phyloP scores from a whole-genome alignment of 2,329 filamentous ascomycete species.

The Zarea fungicola region DNA sequence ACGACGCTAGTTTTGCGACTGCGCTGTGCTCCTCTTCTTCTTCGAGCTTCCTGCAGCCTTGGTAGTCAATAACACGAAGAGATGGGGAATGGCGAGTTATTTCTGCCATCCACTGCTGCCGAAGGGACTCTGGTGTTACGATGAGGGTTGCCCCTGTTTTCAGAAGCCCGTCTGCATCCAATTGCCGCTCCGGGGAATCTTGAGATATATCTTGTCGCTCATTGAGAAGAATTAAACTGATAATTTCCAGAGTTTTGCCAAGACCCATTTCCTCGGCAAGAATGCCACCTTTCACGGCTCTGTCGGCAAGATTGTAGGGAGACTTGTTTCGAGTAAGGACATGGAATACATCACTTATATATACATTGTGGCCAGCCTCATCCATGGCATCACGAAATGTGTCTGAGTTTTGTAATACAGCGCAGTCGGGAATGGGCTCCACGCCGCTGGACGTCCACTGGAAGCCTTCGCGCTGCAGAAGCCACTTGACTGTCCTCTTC shows the following conservation, averaged over 20 bases:
- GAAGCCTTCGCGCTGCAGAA: conserved; percentile 61
- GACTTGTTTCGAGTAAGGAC: conserved; percentile 46
- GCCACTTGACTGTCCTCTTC: conserved; percentile 63
- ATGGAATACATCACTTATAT: conserved; percentile 60
- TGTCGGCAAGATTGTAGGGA: conserved; percentile 38
- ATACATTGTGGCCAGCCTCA: conserved; percentile 34
- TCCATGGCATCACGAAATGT: conserved; percentile 31
- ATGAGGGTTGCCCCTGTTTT: conserved; percentile 55
- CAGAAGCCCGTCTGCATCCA: conserved; percentile 28
- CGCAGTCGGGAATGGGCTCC: neutral
- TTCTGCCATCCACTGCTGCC: conserved; percentile 58
- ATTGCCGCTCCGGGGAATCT: conserved; percentile 3
- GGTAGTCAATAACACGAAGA: conserved; percentile 52
- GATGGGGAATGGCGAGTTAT: conserved; percentile 52
- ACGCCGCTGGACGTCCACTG: conserved; percentile 31
- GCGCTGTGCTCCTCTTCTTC: conserved; percentile 34
- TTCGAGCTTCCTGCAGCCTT: conserved; percentile 39
- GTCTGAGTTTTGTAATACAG: conserved; percentile 17
- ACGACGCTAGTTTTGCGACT: conserved; percentile 39
- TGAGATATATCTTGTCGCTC: conserved; percentile 29
- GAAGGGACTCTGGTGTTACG: conserved; percentile 52
- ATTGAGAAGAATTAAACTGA: conserved; percentile 65
- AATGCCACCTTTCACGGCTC: conserved; percentile 54
- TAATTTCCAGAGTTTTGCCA: conserved; percentile 73
- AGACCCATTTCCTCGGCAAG: conserved; percentile 80